Evolutionary conservation across 257 asterid species (phyloP), one percentile per base, ranked within the genome.

Genomic region (Penstemon eatonii): DNA sequence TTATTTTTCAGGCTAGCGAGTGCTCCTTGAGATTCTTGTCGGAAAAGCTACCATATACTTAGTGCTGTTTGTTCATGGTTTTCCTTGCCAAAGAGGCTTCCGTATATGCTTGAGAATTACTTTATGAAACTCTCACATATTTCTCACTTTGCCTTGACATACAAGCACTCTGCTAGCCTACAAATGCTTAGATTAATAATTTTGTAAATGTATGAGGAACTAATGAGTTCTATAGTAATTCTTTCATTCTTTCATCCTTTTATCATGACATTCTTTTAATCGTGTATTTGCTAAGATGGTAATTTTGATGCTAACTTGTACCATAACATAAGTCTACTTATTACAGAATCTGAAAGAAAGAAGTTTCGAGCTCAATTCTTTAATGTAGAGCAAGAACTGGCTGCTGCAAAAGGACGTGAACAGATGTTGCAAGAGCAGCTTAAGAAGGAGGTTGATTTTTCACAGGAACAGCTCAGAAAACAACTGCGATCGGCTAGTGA

Each of bases 321-420:
- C 73, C 33, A 46, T 65, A 58, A 67, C 66, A 47, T 70, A 49
- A 68, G 55, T 54, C 45, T 61, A 53, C 54, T 43, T 78, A 50
- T 71, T 67, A 62, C 91, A 94, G 99, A 91, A 73, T 76, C 93
- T 56, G 96, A 94, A 77, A 86, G 85, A 76, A 89, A 87, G 77
- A 87, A 76, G 55, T 84, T 86, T 41, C 91, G 76, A 39, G 95
- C 79, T 65, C 86, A 86, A 78, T 76, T 84, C 72, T 68, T 85
- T 57, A 74, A 86, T 69, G 85, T 87, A 10, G 95, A 94, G 83
- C 97, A 94, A 81, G 99, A 94, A 82, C 81, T 91, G 66, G 96
- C 96, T 79, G 97, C 99, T 83, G 87, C 95, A 74, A 94, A 79
- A 82, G 87, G 86, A 53, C 95, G 95, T 53, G 95, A 91, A 73